Conservation (phyloP, 1,284 basidiomycete genomes). For the Pascua guehoae region DNA sequence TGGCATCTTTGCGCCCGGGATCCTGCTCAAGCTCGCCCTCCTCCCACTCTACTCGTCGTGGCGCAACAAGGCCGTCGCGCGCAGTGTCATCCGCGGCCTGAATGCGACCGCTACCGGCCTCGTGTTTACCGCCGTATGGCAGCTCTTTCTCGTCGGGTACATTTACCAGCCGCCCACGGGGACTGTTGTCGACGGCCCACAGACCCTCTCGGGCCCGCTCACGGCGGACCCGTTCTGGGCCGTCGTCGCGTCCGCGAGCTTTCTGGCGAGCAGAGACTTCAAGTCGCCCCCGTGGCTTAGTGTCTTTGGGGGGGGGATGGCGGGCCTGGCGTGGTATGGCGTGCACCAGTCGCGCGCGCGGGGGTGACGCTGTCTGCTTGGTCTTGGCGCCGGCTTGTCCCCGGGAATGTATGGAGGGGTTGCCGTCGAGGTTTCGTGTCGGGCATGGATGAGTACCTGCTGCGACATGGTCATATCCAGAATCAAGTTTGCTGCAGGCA, state of each 20-base stretch:
- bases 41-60: constrained; percentile 55
- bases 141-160: constrained; percentile 51
- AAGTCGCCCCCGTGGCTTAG: constrained; percentile 45
- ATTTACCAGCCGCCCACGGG: constrained; percentile 42
- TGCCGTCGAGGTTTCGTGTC: too few species aligned
- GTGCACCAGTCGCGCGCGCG: constrained; percentile 21
- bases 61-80: constrained; percentile 49
- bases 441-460: too few species aligned
- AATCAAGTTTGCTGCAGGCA: too few species aligned
- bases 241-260: constrained; percentile 45
- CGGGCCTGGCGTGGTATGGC: constrained; percentile 51
- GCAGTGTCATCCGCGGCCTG: constrained; percentile 54
- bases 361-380: neutral
- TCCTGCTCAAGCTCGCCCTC: constrained; percentile 56
- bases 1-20: constrained; percentile 56
- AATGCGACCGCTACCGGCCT: constrained; percentile 59
- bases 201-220: constrained; percentile 38
- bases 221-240: constrained; percentile 53
- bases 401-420: too few species aligned
- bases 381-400: too few species aligned
- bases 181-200: constrained; percentile 12
- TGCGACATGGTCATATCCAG: too few species aligned
- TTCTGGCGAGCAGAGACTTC: constrained; percentile 44
- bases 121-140: constrained; percentile 58
- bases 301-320: constrained; percentile 46